Conservation (phyloP, 139 green algal species). For the Micractinium conductrix region DNA sequence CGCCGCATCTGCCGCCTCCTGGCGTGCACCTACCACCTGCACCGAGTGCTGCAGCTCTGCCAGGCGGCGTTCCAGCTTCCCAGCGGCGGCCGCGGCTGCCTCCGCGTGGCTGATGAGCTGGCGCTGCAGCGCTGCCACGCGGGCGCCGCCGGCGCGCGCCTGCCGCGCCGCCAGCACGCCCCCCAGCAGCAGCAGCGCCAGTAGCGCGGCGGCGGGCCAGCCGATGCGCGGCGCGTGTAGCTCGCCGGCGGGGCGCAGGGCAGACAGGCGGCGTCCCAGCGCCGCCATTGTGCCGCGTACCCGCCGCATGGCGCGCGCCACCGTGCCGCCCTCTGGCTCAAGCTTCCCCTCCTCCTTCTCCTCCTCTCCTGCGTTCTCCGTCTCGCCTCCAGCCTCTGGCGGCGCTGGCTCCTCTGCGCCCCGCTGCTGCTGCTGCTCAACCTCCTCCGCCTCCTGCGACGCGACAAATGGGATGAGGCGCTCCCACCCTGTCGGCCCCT, state of each 20-base stretch:
- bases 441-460: constrained; percentile 21
- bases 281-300: neutral
- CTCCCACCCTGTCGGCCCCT: neutral
- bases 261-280: neutral
- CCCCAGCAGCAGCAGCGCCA: neutral
- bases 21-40: neutral
- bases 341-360: neutral
- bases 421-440: neutral
- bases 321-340: neutral
- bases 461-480: neutral
- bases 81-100: neutral
- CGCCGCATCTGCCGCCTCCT: neutral
- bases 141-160: neutral
- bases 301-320: neutral
- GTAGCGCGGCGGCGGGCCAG: neutral
- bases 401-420: neutral
- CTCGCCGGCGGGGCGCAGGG: neutral
- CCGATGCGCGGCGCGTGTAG: no score
- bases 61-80: neutral
- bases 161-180: neutral
- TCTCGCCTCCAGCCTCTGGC: neutral
- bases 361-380: neutral
- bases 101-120: neutral
- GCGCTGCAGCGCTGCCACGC: neutral
- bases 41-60: neutral